These are phyloP conservation scores for Aspergillus cavernicola DNA, from an alignment of 495 filamentous ascomycete species.

Conservation along the genomic window DNA sequence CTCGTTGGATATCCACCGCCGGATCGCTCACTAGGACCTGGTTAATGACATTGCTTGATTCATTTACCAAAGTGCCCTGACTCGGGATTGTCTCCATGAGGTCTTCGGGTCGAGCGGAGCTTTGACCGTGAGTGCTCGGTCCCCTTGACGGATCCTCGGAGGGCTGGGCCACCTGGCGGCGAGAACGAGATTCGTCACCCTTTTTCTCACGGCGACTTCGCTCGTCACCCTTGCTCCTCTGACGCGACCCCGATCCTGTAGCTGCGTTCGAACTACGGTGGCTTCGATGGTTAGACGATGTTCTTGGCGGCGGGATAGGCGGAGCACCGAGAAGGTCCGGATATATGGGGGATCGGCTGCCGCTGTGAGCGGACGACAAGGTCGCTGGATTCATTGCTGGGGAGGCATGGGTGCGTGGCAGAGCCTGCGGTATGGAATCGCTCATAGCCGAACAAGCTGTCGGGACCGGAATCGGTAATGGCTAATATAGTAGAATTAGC, in stretches of 20 bases:
- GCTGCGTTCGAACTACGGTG: slow-evolving; percentile 32
- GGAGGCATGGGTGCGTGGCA: slow-evolving; percentile 33
- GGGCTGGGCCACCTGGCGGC: slow-evolving; percentile 26
- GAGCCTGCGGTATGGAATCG: slow-evolving; percentile 34
- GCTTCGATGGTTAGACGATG: slow-evolving; percentile 40
- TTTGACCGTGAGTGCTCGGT: slow-evolving; percentile 8
- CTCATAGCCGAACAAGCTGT: slow-evolving; percentile 45
- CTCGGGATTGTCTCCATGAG: slow-evolving; percentile 25
- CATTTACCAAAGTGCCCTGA: slow-evolving; percentile 30
- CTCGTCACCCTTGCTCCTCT: slow-evolving; percentile 33
- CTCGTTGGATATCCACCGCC: slow-evolving; percentile 71
- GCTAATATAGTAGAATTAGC: slow-evolving; percentile 29
- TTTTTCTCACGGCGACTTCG: slow-evolving; percentile 34
- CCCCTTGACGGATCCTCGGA: slow-evolving; percentile 27
- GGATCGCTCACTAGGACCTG: slow-evolving; percentile 76
- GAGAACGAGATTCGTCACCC: slow-evolving; percentile 25
- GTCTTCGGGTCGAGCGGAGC: slow-evolving; percentile 17
- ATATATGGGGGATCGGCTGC: slow-evolving; percentile 31
- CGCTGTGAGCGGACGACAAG: slow-evolving; percentile 29
- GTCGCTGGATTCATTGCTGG: slow-evolving; percentile 27
- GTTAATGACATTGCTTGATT: slow-evolving; percentile 60
- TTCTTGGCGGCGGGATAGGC: slow-evolving; percentile 42
- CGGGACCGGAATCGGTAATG: slow-evolving; percentile 26
- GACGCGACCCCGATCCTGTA: slow-evolving; percentile 33
- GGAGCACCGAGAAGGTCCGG: slow-evolving; percentile 40